Evolutionary conservation across 768 basidiomycete genomes (phyloP), one percentile per base, ranked within the genome.

Genomic region (Boletus fagicola): DNA sequence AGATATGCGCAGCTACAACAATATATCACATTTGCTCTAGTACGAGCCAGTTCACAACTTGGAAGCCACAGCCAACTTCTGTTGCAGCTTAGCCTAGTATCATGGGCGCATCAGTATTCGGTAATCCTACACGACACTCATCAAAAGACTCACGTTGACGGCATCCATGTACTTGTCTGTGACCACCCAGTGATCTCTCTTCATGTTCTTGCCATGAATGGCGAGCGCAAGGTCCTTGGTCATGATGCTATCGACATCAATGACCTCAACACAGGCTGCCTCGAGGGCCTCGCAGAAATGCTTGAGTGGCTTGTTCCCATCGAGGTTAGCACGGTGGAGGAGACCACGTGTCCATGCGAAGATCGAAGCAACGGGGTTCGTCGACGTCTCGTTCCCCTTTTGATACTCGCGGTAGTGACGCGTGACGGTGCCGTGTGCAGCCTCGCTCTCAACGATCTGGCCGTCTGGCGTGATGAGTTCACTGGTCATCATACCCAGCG

Each of bases 301-400:
- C 51, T 75, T 77, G 30, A 99, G 83, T 35, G 78, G 78, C 22
- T 83, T 83, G 70, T 96, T 98, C 40, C 77, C 77, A 69, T 99
- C 96, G 33, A 98, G 80, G 78, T 92, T 94, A 61, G 94, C 95
- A 63, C 94, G 88, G 76, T 94, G 93, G 53, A 92, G 76, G 42
- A 99, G 81, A 0, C 96, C 96, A 46, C 97, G 87, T 16, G 96
- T 98, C 96, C 96, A 99, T 9, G 96, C 96, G 67, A 95, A 98
- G 78, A 99, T 98, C 55, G 91, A 94, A 45, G 96, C 96, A 64
- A 98, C 94, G 40, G 96, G 95, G 83, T 99, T 99, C 47, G 96
- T 99, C 56, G 92, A 94, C 12, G 96, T 98, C 78, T 98, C 97
- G 57, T 88, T 87, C 50, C 96, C 96, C 79, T 98, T 96, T 75